Conservation (phyloP, 305 asterid species). For the Rubia occidens region DNA sequence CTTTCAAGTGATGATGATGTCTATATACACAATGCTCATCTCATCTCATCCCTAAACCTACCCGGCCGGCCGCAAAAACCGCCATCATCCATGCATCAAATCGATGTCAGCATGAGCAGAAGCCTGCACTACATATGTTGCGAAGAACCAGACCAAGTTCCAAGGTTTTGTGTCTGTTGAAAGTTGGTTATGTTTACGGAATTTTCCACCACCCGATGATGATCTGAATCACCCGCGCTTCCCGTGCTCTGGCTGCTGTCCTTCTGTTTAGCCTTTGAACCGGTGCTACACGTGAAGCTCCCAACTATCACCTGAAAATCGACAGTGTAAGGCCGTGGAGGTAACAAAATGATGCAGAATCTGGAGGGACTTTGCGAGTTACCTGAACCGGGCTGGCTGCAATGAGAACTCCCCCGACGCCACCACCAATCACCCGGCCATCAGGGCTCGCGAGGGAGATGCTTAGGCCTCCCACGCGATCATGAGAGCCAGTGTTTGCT, state of each 20-base stretch:
- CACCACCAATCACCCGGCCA: conserved; percentile 79
- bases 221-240: conserved; percentile 32
- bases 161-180: conserved; percentile 39
- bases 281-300: conserved; percentile 37
- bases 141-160: conserved; percentile 37
- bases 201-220: conserved; percentile 27
- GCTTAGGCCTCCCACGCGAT: conserved; percentile 51
- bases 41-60: conserved; percentile 16
- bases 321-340: background rate
- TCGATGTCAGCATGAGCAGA: conserved; percentile 33
- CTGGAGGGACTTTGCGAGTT: background rate
- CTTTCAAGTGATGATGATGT: conserved; percentile 19
- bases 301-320: conserved; percentile 57
- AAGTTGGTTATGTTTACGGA: conserved; percentile 28
- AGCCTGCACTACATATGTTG: conserved; percentile 29
- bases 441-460: conserved; percentile 73
- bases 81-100: conserved; percentile 26
- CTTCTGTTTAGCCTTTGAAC: conserved; percentile 43
- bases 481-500: conserved; percentile 34
- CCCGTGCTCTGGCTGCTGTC: conserved; percentile 29
- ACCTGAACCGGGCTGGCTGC: conserved; percentile 90
- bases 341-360: background rate
- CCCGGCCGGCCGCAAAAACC: background rate
- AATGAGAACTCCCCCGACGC: conserved; percentile 68
- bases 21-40: conserved; percentile 16